These are phyloP conservation scores for Plasmodium yoelii DNA, from an alignment of 169 alveolate genomes.

Conservation along the genomic window DNA sequence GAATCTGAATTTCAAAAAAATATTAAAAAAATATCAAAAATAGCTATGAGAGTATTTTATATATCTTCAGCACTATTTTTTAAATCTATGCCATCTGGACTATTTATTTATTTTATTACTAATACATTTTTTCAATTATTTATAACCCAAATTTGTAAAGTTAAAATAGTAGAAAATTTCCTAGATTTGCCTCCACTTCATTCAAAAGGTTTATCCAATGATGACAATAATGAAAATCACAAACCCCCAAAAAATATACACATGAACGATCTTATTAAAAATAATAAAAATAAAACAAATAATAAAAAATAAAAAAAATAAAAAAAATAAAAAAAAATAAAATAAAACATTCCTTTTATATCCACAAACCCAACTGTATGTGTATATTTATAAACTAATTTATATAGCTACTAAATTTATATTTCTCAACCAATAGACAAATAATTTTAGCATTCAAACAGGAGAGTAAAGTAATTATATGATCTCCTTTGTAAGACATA, in stretches of 20 bases:
- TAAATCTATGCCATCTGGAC: slow-evolving; percentile 73
- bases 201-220: slow-evolving; percentile 36
- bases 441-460: too few species aligned
- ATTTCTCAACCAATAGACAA: too few species aligned
- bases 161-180: slow-evolving; percentile 38
- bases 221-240: neutral
- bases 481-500: too few species aligned
- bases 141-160: slow-evolving; percentile 54
- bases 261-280: slow-evolving; percentile 40
- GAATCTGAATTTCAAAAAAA: slow-evolving; percentile 69
- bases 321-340: slow-evolving; percentile 1
- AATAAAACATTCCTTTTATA: neutral
- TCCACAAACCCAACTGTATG: neutral
- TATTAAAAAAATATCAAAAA: slow-evolving; percentile 24
- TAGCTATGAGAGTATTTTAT: slow-evolving; percentile 56
- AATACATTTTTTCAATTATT: slow-evolving; percentile 59
- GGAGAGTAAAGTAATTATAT: too few species aligned
- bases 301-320: too few species aligned
- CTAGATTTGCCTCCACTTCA: slow-evolving; percentile 57
- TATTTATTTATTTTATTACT: slow-evolving; percentile 54
- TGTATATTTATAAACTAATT: neutral
- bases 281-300: slow-evolving; percentile 5
- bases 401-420: too few species aligned
- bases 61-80: slow-evolving; percentile 51
- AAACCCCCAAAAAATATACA: slow-evolving; percentile 22